Percentiles rank a stretch among this genome's conserved stretches.
phyloP scores from a whole-genome alignment of 2,329 filamentous ascomycete genomes.

The Tolypocladium ovalisporum region DNA sequence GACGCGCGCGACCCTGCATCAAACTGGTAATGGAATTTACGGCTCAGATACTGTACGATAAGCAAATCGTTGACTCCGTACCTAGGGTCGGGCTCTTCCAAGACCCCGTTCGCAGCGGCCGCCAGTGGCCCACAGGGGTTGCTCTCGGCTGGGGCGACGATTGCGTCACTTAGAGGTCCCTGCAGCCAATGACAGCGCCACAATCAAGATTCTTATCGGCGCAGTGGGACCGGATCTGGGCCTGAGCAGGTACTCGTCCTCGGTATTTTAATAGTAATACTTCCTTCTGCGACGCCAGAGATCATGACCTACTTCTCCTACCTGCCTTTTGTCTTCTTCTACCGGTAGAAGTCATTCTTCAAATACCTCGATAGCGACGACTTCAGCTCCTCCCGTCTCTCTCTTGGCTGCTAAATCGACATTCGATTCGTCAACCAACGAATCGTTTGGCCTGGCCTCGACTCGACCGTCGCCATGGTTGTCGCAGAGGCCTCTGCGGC shows the following conservation, averaged over 20 bases:
- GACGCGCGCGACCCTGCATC: background rate
- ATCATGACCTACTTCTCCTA: background rate
- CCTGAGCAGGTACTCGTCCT: no score
- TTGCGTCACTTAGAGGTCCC: background rate
- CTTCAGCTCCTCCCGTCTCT: no score
- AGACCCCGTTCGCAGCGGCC: background rate
- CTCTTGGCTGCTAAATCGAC: background rate
- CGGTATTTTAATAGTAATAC: background rate
- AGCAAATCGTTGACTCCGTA: no score
- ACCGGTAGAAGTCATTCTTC: background rate
- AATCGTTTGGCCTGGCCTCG: background rate
- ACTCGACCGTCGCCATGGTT: slow-evolving; percentile 7
- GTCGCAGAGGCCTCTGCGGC: slow-evolving; percentile 10
- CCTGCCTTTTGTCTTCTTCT: background rate
- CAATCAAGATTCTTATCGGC: background rate
- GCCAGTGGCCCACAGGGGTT: background rate
- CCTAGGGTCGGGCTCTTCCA: background rate
- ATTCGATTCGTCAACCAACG: background rate
- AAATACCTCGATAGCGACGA: background rate
- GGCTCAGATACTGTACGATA: no score
- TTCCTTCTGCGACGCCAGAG: background rate
- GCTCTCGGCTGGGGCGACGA: background rate
- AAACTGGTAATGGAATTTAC: background rate
- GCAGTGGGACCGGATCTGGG: background rate
- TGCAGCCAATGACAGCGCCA: background rate